These are phyloP conservation scores for Tricholoma hemisulphureum DNA, from an alignment of 768 basidiomycete genomes.

Conservation along the genomic window DNA sequence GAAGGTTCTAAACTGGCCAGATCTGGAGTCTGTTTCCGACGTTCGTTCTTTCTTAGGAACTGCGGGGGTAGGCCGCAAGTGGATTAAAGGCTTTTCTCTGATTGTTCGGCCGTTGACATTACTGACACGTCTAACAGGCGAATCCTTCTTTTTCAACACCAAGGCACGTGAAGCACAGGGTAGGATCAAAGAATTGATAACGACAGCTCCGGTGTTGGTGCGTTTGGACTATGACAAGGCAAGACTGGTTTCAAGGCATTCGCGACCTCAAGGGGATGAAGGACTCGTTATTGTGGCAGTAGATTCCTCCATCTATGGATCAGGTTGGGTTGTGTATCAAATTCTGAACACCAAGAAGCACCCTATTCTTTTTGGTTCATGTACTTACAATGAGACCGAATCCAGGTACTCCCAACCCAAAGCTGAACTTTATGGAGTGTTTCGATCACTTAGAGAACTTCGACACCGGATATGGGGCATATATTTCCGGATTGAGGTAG, in stretches of 20 bases:
- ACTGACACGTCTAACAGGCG: conserved; percentile 2
- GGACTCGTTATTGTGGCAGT: conserved; percentile 31
- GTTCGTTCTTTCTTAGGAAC: conserved; percentile 26
- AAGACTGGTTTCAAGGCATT: background rate
- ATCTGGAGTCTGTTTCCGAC: conserved; percentile 8
- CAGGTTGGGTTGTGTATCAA: conserved; percentile 29
- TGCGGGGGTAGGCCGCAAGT: conserved; percentile 17
- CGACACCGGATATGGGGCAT: conserved; percentile 17
- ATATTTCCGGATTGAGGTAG: conserved; percentile 31
- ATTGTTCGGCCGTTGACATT: conserved; percentile 26
- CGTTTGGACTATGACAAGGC: conserved; percentile 30
- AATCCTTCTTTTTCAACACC: conserved; percentile 26
- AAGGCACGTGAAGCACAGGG: conserved; percentile 23
- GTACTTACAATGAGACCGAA: background rate
- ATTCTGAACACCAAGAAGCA: background rate
- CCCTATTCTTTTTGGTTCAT: background rate
- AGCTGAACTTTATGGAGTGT: conserved; percentile 11
- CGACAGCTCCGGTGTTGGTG: conserved; percentile 26
- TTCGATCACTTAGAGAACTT: background rate
- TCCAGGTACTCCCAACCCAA: conserved; percentile 30
- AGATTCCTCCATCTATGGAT: conserved; percentile 29
- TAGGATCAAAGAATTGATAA: conserved; percentile 19
- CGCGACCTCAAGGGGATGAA: conserved; percentile 13
- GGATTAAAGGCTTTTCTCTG: conserved; percentile 24
- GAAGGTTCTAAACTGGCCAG: conserved; percentile 30